Conservation (phyloP, 2,329 filamentous ascomycete species). For the Penicillium griseofulvum region DNA sequence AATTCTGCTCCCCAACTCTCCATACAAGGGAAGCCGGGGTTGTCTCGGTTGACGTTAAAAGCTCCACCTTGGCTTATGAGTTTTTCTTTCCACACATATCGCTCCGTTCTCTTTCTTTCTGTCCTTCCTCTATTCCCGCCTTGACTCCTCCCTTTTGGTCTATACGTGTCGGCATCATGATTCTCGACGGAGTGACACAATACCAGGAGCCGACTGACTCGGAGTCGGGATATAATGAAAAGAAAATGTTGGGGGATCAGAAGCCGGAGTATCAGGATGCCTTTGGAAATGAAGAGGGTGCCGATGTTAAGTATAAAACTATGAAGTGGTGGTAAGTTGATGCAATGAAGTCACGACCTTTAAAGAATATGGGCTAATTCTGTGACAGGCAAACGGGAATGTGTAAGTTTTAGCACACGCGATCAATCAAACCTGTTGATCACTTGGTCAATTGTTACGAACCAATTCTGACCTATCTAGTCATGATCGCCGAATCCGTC, state of each 20-base stretch:
- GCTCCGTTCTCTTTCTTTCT: background rate
- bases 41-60: conserved; percentile 17
- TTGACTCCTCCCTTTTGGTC: background rate
- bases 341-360: background rate
- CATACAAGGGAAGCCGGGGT: conserved; percentile 12
- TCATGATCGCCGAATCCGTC: conserved; percentile 26
- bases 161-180: conserved; percentile 13
- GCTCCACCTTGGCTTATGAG: conserved; percentile 11
- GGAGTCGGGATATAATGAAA: conserved; percentile 19
- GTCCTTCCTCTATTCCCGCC: background rate
- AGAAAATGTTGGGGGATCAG: conserved; percentile 10
- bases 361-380: background rate
- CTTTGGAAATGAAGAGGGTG: conserved; percentile 19
- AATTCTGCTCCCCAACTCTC: conserved; percentile 11
- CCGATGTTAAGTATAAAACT: conserved; percentile 24
- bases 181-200: conserved; percentile 13
- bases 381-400: conserved; percentile 22
- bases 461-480: conserved; percentile 9
- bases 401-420: conserved; percentile 13
- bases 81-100: conserved; percentile 16
- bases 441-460: background rate
- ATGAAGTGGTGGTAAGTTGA: conserved; percentile 25
- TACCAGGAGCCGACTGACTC: conserved; percentile 15
- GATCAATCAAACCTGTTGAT: background rate
- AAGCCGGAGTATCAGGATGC: conserved; percentile 16